Percentiles rank a stretch among this genome's conserved stretches.
These are phyloP conservation scores for Starmera dryadoides DNA, from an alignment of 805 yeast species.

Conservation along the genomic window DNA sequence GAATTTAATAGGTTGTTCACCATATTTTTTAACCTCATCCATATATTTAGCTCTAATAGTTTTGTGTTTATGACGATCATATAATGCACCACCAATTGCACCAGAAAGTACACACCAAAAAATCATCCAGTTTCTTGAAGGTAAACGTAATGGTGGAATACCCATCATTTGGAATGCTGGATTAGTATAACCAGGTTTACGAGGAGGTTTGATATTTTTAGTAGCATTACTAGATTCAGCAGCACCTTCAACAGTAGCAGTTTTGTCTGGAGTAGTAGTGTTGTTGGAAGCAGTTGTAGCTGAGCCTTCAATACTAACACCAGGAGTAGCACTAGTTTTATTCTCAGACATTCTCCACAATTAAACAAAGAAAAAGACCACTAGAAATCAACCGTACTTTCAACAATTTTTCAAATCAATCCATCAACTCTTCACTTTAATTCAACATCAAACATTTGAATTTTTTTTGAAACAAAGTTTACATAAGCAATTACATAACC, in stretches of 20 bases:
- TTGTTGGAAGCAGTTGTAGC: not conserved
- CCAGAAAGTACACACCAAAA: slow-evolving; percentile 69
- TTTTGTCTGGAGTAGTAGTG: not conserved
- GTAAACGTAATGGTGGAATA: slow-evolving; percentile 65
- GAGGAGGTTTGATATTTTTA: not conserved
- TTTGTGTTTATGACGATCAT: slow-evolving; percentile 72
- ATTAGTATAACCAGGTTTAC: slow-evolving; percentile 42
- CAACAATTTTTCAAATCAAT: too few species aligned
- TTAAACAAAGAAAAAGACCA: not conserved
- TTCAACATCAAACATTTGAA: too few species aligned
- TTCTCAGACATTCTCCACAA: not conserved
- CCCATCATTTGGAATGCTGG: slow-evolving; percentile 88
- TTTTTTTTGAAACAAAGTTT: too few species aligned
- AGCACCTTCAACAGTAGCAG: not conserved
- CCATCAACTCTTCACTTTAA: not conserved
- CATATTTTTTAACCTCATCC: slow-evolving; percentile 45
- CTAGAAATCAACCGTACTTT: too few species aligned
- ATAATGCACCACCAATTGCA: slow-evolving; percentile 67
- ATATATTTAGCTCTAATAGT: slow-evolving; percentile 60
- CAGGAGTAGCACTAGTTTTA: not conserved
- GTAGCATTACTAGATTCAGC: not conserved
- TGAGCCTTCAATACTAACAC: not conserved
- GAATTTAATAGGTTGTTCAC: slow-evolving; percentile 40
- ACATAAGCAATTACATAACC: too few species aligned
- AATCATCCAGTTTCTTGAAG: slow-evolving; percentile 89